Base-by-base conservation (phyloP, 2,329 filamentous ascomycete species). In the Ophiostoma quercus region DNA sequence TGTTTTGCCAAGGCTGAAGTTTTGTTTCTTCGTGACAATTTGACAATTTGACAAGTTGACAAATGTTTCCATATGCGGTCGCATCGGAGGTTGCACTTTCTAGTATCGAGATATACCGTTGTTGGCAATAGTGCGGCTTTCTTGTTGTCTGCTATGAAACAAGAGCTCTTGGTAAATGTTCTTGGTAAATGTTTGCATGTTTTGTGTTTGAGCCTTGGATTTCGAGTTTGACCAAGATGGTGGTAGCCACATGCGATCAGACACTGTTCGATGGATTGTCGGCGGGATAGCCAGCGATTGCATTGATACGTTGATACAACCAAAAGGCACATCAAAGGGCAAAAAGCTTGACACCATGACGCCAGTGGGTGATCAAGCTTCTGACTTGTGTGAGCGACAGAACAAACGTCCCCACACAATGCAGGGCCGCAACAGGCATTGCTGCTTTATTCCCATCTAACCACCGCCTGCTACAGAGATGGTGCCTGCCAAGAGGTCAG, bases 401-500 rank as follows among this genome's bases (percentile, higher is more conserved):
- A 62, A 62, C 25, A 16, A 29, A 14, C 8, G 22, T 57, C 57
- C 60, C 32, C 60, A 14, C 60, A 63, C 60, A 63, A 63, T 34
- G 29, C 60, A 63, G 29, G 32, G 32, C 32, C 9, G 12, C 19
- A n/a, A 39, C 8, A 41, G 62, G 62, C 62, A 29, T 62, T 25
- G 9, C 22, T 25, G n/a, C n/a, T 25, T n/a, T 19, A 2, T 63
- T 63, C 60, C 16, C 60, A n/a, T 8, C 60, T n/a, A n/a, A 16
- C 60, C 2, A 63, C 16, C 32, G n/a, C 60, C 32, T 37, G 60
- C 14, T 34, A n/a, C 60, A 63, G 25, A 63, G 8, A 11, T n/a
- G 60, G 32, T 65, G 32, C 62, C 62, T 65, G 62, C 62, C 62
- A 65, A 65, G 62, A 65, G n/a, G 32, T 37, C 62, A 25, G 16